phyloP scores from a whole-genome alignment of 805 yeast genomes.

The Saccharomyces mikatae region DNA sequence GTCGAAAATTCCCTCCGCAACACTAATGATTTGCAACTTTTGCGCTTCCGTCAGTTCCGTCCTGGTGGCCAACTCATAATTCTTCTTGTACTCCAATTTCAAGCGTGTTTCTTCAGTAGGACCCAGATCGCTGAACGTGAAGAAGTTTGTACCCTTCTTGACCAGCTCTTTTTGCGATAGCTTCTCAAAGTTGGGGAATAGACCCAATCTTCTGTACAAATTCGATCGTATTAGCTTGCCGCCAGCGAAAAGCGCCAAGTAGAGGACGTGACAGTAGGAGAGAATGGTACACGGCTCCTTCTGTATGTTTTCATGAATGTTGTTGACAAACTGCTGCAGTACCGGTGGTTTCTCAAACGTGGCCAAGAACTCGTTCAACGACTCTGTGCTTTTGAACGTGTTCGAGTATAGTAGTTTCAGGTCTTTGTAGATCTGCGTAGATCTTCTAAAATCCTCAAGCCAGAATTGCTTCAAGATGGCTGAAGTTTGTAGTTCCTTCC shows the following conservation, averaged over 20 bases:
- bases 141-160: slow-evolving; percentile 59
- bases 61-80: slow-evolving; percentile 71
- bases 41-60: slow-evolving; percentile 60
- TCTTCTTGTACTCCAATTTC: slow-evolving; percentile 60
- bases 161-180: slow-evolving; percentile 56
- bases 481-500: slow-evolving; percentile 40
- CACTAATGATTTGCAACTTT: slow-evolving; percentile 61
- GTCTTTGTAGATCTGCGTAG: slow-evolving; percentile 49
- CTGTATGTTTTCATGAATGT: slow-evolving; percentile 44
- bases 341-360: slow-evolving; percentile 33
- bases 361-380: slow-evolving; percentile 5
- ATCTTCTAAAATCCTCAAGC: slow-evolving; percentile 64
- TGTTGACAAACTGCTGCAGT: slow-evolving; percentile 56
- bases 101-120: slow-evolving; percentile 58
- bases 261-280: slow-evolving; percentile 81
- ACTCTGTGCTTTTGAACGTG: slow-evolving; percentile 22
- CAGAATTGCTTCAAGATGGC: slow-evolving; percentile 51
- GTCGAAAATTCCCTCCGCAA: slow-evolving; percentile 55
- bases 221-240: slow-evolving; percentile 67
- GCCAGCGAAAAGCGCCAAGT: slow-evolving; percentile 80
- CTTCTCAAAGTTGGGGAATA: slow-evolving; percentile 69
- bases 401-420: slow-evolving; percentile 57
- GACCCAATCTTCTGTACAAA: slow-evolving; percentile 54
- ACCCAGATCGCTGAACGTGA: slow-evolving; percentile 36
- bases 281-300: slow-evolving; percentile 64